phyloP scores from a whole-genome alignment of 1,284 basidiomycete genomes.

The Chiua sp. region DNA sequence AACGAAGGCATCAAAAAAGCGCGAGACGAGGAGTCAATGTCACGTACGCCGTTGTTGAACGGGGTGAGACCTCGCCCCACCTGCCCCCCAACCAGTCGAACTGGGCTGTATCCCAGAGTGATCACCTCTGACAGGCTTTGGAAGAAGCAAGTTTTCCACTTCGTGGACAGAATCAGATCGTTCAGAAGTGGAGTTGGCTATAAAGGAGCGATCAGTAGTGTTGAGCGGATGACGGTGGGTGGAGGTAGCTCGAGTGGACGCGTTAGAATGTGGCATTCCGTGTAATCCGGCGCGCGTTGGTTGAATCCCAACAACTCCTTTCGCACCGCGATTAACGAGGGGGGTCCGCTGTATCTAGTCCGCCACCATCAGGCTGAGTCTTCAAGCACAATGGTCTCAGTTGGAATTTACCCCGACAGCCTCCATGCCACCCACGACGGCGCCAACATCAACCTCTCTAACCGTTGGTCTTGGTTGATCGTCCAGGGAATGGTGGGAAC shows the following conservation, averaged over 20 bases:
- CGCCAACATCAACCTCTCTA: constrained; percentile 52
- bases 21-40: not conserved
- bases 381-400: not conserved
- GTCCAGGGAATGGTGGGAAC: constrained; percentile 24
- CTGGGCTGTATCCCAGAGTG: constrained; percentile 16
- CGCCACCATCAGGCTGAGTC: constrained; percentile 7
- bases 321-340: constrained; percentile 55
- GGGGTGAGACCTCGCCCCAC: constrained; percentile 21
- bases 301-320: constrained; percentile 36
- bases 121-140: constrained; percentile 28
- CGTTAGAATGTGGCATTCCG: constrained; percentile 15
- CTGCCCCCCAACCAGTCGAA: constrained; percentile 33
- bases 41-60: constrained; percentile 37
- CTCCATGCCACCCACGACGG: constrained; percentile 74
- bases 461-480: constrained; percentile 21
- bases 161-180: constrained; percentile 71
- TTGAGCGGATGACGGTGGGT: constrained; percentile 34
- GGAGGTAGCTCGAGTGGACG: constrained; percentile 17
- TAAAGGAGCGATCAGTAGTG: constrained; percentile 44
- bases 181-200: constrained; percentile 55
- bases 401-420: constrained; percentile 56
- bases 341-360: constrained; percentile 78
- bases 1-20: constrained; percentile 7
- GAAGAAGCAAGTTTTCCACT: constrained; percentile 64
- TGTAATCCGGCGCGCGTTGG: constrained; percentile 32